A percentile compares a stretch with the other conserved stretches of the same genome.
Evolutionary conservation across 108 stramenopile species (phyloP).

Genomic region (Nitzschia sp.): DNA sequence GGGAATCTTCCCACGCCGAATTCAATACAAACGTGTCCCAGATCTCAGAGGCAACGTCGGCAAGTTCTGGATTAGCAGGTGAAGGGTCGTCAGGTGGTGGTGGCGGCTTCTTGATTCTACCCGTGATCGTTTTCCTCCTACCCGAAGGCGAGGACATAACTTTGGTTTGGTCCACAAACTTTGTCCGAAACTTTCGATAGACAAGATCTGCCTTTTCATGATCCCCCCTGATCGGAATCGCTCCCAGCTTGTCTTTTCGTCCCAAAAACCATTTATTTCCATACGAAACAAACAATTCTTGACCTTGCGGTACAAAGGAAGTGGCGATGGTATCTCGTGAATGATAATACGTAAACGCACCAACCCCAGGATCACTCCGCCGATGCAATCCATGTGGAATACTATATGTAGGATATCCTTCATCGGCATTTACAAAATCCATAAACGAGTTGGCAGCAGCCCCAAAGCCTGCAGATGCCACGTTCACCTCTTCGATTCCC

Average conservation of each 20-base stretch:
- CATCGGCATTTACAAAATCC: conserved; percentile 43
- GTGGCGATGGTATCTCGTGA: conserved; percentile 34
- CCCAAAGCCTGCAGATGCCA: conserved; percentile 42
- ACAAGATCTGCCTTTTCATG: conserved; percentile 19
- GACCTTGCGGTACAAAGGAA: conserved; percentile 28
- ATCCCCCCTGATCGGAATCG: conserved; percentile 40
- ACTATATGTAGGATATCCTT: conserved; percentile 15
- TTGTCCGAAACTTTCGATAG: conserved; percentile 12
- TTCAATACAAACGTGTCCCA: conserved; percentile 31
- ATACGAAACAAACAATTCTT: conserved; percentile 54
- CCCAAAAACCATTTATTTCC: conserved; percentile 30
- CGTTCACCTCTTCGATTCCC: conserved; percentile 26
- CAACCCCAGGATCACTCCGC: conserved; percentile 53
- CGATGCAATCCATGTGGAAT: conserved; percentile 46
- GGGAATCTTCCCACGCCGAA: conserved; percentile 29
- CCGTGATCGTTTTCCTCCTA: not conserved
- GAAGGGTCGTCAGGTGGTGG: not conserved
- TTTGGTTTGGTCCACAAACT: too few species aligned
- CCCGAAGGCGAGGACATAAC: not conserved
- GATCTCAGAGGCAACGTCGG: conserved; percentile 6
- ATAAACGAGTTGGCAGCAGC: conserved; percentile 40
- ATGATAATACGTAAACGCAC: conserved; percentile 40
- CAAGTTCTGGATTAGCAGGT: not conserved
- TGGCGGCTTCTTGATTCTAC: not conserved
- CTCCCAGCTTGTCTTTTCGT: conserved; percentile 23